These are phyloP conservation scores for Globisporangium paroecandrum DNA, from an alignment of 352 stramenopile genomes.

Conservation along the genomic window DNA sequence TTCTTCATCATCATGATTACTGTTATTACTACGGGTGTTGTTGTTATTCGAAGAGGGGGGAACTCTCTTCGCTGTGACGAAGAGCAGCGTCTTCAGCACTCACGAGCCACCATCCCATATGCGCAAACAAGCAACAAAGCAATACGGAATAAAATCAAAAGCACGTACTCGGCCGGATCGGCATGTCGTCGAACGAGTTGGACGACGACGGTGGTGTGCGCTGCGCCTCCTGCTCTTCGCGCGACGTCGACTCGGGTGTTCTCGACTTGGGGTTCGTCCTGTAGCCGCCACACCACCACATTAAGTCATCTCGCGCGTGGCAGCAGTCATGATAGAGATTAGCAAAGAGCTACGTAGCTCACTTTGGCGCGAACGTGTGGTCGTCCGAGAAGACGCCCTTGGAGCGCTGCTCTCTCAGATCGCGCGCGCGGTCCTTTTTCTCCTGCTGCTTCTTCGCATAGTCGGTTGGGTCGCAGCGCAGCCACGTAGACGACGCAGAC, in stretches of 20 bases:
- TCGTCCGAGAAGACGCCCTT: slow-evolving; percentile 69
- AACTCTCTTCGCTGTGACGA: slow-evolving; percentile 18
- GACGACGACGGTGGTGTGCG: slow-evolving; percentile 4
- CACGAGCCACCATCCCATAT: slow-evolving; percentile 20
- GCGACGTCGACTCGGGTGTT: slow-evolving; percentile 32
- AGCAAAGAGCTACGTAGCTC: slow-evolving; percentile 2
- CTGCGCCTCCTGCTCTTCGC: slow-evolving; percentile 44
- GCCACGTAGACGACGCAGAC: slow-evolving; percentile 31
- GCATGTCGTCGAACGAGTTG: slow-evolving; percentile 38
- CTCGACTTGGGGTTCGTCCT: slow-evolving; percentile 48
- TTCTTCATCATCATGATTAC: slow-evolving; percentile 40
- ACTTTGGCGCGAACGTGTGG: slow-evolving; percentile 81
- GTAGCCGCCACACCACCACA: not conserved
- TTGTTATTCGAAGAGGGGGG: slow-evolving; percentile 19
- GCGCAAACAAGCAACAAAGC: not conserved
- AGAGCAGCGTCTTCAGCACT: slow-evolving; percentile 20
- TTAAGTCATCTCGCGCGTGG: not conserved
- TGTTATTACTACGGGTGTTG: slow-evolving; percentile 42
- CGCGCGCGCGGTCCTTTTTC: slow-evolving; percentile 71
- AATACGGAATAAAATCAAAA: not conserved
- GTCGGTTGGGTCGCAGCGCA: slow-evolving; percentile 75
- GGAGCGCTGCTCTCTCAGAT: slow-evolving; percentile 66
- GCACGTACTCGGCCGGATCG: slow-evolving; percentile 43
- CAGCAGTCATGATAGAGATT: not conserved
- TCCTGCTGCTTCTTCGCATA: slow-evolving; percentile 78